Evolutionary conservation across 108 stramenopile genomes (phyloP).

Genomic region (Pseudonitzschia delicatissima): DNA sequence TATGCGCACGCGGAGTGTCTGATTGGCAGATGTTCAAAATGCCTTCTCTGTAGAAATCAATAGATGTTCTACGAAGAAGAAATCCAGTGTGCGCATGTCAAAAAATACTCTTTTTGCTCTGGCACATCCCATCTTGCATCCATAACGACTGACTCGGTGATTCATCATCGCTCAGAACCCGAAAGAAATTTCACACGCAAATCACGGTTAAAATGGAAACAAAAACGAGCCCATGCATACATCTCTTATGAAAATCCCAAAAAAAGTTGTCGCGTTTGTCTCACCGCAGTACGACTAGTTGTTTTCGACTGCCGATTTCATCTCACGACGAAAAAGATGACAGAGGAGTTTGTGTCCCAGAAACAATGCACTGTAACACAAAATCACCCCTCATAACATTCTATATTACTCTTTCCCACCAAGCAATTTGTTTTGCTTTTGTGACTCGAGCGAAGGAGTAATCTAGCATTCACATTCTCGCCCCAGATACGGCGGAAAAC

Average conservation of each 20-base stretch:
- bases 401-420: neutral
- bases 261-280: neutral
- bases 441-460: neutral
- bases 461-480: neutral
- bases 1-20: too few species aligned
- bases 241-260: neutral
- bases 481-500: neutral
- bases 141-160: neutral
- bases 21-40: too few species aligned
- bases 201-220: neutral
- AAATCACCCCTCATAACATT: neutral
- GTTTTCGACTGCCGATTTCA: conserved; percentile 11
- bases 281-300: neutral
- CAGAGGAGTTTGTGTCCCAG: neutral
- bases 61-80: too few species aligned
- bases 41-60: too few species aligned
- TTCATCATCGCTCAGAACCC: conserved; percentile 1
- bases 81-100: too few species aligned
- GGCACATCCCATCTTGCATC: neutral
- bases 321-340: conserved; percentile 7
- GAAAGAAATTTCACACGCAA: conserved; percentile 1
- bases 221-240: neutral
- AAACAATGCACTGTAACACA: neutral
- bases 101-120: too few species aligned
- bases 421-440: neutral